Percentiles rank a stretch among this genome's conserved stretches.
phyloP scores from a whole-genome alignment of 2,329 filamentous ascomycete genomes.

The Arthrobotrys musiformis region DNA sequence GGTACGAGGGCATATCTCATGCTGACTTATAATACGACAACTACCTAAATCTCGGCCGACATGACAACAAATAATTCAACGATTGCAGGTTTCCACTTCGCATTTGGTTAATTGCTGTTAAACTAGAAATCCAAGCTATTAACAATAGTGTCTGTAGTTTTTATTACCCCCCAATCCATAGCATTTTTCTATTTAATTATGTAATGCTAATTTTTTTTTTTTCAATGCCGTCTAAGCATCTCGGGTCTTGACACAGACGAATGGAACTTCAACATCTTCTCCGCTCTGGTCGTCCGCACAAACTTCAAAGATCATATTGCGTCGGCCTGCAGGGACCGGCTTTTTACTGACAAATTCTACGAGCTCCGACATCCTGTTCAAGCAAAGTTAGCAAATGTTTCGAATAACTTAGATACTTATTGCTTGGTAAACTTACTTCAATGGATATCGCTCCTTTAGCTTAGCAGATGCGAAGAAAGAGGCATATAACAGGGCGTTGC shows the following conservation, averaged over 20 bases:
- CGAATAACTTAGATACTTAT: neutral
- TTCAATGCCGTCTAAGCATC: conserved; percentile 57
- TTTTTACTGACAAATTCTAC: conserved; percentile 92
- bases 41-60: neutral
- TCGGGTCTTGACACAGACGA: conserved; percentile 85
- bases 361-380: conserved; percentile 80
- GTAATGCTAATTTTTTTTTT: conserved; percentile 59
- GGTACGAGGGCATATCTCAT: neutral
- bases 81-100: neutral
- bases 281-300: conserved; percentile 88
- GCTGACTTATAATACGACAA: conserved; percentile 5
- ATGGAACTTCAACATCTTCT: conserved; percentile 96
- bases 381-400: conserved; percentile 58
- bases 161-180: neutral
- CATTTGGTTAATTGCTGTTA: neutral
- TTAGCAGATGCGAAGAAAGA: conserved; percentile 87
- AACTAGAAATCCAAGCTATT: conserved; percentile 4
- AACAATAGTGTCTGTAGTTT: conserved; percentile 5
- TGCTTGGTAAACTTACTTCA: conserved; percentile 69
- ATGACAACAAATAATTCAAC: neutral
- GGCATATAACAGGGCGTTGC: conserved; percentile 92
- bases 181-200: neutral
- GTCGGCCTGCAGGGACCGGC: conserved; percentile 87
- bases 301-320: conserved; percentile 95
- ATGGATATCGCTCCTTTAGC: conserved; percentile 80